Percentiles rank a stretch among this genome's conserved stretches.
phyloP scores from a whole-genome alignment of 75 land plant genomes.

The Cupressus sempervirens region DNA sequence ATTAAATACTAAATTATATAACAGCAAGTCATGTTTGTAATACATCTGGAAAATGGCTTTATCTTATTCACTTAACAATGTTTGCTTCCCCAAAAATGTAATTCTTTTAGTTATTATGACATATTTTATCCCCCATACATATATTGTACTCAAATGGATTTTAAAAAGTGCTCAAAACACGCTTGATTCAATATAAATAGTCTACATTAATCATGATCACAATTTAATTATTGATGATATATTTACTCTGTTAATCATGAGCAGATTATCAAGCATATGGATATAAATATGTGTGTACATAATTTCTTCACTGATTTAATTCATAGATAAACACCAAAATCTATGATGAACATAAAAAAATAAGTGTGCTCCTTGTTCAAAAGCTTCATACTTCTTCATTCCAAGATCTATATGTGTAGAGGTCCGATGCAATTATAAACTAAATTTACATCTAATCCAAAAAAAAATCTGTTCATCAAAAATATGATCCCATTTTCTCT shows the following conservation, averaged over 20 bases:
- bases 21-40: not conserved
- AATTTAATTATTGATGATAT: not conserved
- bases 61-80: not conserved
- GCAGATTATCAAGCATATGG: slow-evolving; percentile 2
- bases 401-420: not conserved
- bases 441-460: not conserved
- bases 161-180: not conserved
- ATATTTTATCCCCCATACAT: not conserved
- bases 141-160: not conserved
- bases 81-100: not conserved
- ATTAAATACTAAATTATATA: not conserved
- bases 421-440: not conserved
- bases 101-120: no score
- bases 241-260: not conserved
- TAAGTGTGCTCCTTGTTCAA: not conserved
- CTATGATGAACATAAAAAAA: not conserved
- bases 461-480: not conserved
- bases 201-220: not conserved
- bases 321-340: not conserved
- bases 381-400: not conserved
- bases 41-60: not conserved
- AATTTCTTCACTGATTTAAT: not conserved
- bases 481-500: not conserved
- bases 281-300: not conserved
- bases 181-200: not conserved